These are phyloP conservation scores for Uronychia setigera DNA, from an alignment of 73 alveolate species.

Conservation along the genomic window DNA sequence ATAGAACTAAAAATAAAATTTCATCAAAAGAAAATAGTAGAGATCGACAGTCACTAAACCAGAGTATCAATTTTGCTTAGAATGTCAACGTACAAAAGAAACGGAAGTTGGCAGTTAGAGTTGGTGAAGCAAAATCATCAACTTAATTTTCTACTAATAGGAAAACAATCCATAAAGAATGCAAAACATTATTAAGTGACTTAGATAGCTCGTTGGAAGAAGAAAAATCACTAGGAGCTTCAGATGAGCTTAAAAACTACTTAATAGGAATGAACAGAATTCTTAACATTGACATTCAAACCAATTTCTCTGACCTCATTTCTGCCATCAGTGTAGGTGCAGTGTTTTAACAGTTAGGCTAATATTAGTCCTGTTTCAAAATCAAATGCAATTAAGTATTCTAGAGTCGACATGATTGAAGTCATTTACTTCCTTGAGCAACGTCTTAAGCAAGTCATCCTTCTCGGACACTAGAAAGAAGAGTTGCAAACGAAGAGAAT, in stretches of 20 bases:
- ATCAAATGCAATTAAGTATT: neutral
- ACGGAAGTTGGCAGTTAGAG: no score
- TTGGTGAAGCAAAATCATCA: no score
- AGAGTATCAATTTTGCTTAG: no score
- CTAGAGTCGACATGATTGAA: neutral
- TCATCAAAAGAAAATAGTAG: no score
- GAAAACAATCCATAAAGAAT: no score
- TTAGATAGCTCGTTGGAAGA: neutral
- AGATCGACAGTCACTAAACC: no score
- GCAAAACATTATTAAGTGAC: neutral
- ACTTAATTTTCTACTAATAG: no score
- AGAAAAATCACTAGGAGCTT: neutral
- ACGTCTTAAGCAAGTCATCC: neutral
- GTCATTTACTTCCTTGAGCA: neutral
- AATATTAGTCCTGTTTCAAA: neutral
- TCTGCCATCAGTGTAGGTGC: neutral
- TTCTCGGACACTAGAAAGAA: neutral
- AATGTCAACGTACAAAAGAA: no score
- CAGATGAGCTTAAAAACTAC: neutral
- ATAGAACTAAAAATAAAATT: no score
- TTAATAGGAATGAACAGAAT: neutral
- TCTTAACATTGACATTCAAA: neutral
- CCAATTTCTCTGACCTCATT: neutral
- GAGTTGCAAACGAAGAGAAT: neutral
- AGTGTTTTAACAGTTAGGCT: neutral